phyloP scores from a whole-genome alignment of 1,139 yeast genomes.

The Blastobotrys apis region DNA sequence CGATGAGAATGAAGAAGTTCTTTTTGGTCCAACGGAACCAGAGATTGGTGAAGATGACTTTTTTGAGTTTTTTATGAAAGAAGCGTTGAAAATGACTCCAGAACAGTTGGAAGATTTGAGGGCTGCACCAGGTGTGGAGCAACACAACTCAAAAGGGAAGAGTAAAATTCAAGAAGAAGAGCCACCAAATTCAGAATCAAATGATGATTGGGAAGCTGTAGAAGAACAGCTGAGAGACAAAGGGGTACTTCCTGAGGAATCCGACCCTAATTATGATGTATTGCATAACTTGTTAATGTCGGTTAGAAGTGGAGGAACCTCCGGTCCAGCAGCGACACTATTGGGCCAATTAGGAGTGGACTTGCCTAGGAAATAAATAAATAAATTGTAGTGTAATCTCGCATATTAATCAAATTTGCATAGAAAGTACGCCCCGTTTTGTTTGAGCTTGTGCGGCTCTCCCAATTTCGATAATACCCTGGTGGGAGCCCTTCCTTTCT shows the following conservation, averaged over 20 bases:
- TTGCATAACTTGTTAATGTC: constrained; percentile 28
- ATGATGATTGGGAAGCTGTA: constrained; percentile 17
- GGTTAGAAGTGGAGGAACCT: constrained; percentile 33
- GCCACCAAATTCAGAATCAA: not conserved
- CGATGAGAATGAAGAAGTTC: constrained; percentile 19
- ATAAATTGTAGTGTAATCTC: not conserved
- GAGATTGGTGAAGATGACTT: constrained; percentile 60
- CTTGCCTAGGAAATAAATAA: not conserved
- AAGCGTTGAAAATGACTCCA: constrained; percentile 45
- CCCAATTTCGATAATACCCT: not conserved
- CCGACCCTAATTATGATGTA: constrained; percentile 29
- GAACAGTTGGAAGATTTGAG: constrained; percentile 39
- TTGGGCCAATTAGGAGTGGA: constrained; percentile 31
- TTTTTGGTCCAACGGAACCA: constrained; percentile 27
- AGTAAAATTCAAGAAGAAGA: not conserved
- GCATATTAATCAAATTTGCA: not conserved
- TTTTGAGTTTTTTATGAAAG: constrained; percentile 52
- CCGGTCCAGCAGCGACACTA: constrained; percentile 39
- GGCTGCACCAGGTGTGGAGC: too few species aligned
- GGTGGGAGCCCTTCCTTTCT: too few species aligned
- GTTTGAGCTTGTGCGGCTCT: not conserved
- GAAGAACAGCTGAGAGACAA: constrained; percentile 24
- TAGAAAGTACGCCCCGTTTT: not conserved
- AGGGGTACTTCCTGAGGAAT: constrained; percentile 25
- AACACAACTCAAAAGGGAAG: not conserved